phyloP scores from a whole-genome alignment of 2,329 filamentous ascomycete species.

The Fusarium beomiforme region DNA sequence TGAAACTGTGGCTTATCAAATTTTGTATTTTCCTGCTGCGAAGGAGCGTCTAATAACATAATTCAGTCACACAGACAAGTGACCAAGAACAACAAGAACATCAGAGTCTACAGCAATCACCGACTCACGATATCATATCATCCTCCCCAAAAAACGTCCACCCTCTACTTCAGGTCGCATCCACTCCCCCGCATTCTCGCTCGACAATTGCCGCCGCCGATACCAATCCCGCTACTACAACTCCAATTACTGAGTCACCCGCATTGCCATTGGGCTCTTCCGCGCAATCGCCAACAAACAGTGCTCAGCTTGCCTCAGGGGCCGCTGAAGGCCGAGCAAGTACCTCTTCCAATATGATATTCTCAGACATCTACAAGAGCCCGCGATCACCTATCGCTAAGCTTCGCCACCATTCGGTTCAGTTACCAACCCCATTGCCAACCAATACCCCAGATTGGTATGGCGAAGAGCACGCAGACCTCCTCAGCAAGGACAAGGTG shows the following conservation, averaged over 20 bases:
- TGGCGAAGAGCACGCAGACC: constrained; percentile 67
- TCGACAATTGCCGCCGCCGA: constrained; percentile 34
- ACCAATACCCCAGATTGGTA: constrained; percentile 47
- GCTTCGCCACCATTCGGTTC: constrained; percentile 54
- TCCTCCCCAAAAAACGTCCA: constrained; percentile 31
- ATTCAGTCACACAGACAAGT: constrained; percentile 20
- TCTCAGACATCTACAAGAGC: constrained; percentile 68
- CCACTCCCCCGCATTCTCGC: constrained; percentile 37
- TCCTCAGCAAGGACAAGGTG: constrained; percentile 68
- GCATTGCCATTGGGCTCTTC: constrained; percentile 12
- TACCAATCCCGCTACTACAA: constrained; percentile 17
- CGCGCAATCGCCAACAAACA: constrained; percentile 8
- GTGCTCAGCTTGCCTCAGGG: constrained; percentile 26
- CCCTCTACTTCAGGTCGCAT: constrained; percentile 33
- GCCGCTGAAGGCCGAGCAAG: constrained; percentile 30
- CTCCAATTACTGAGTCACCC: constrained; percentile 18
- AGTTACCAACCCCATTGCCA: constrained; percentile 44
- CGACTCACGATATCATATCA: constrained; percentile 36
- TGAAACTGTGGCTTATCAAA: constrained; percentile 4
- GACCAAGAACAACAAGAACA: constrained; percentile 9
- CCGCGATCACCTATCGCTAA: constrained; percentile 64
- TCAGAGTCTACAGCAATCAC: constrained; percentile 4
- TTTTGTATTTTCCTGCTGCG: constrained; percentile 1
- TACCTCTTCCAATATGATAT: constrained; percentile 57
- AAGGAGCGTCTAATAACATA: constrained; percentile 6